Evolutionary conservation across 345 rosid species (phyloP), one percentile per base, ranked within the genome.

Genomic region (Populus simonii): DNA sequence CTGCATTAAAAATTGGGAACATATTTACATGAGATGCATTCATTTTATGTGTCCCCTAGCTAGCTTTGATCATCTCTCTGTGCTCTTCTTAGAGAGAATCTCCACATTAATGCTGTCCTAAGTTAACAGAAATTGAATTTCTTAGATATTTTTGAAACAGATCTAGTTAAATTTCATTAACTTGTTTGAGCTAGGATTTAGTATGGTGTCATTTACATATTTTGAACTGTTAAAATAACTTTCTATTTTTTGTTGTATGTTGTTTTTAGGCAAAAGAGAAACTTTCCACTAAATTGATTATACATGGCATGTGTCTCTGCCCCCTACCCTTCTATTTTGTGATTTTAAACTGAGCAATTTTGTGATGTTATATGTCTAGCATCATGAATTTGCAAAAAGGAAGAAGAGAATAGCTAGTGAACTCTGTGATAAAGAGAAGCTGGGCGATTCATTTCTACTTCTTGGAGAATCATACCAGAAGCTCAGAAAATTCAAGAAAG

Each of bases 381-480:
- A 93, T 86, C 88, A 81, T 76, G 91, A 87, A 78, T 93, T 80
- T 86, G 90, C 97, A 45, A 91, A 96, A 82, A 83, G 83, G 83
- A 96, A 92, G 89, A 93, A 92, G 90, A 85, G 83, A 80, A 79
- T 93, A 65, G 84, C 97, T 72, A 83, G 41, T 73, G 86, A 90
- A 80, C 94, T 96, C 41, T 85, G 89, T 47, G 98, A 96, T 88
- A 93, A 90, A 87, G 97, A 89, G 85, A 93, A 91, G 84, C 82
- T 87, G 68, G 75, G 91, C 79, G 98, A 96, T 85, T 86, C 99
- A 31, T 91, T 68, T 86, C 85, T 90, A 82, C 89, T 80, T 80
- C 82, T 92, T 72, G 98, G 99, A 70, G 94, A 96, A 80, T 93
- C 99, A 45, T 93, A 96, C 83, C 89, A 85, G 67, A 91, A 89